These are phyloP conservation scores for Sphagnum tenellum DNA, from an alignment of 225 moss, liverwort and hornwort genomes.

Conservation along the genomic window DNA sequence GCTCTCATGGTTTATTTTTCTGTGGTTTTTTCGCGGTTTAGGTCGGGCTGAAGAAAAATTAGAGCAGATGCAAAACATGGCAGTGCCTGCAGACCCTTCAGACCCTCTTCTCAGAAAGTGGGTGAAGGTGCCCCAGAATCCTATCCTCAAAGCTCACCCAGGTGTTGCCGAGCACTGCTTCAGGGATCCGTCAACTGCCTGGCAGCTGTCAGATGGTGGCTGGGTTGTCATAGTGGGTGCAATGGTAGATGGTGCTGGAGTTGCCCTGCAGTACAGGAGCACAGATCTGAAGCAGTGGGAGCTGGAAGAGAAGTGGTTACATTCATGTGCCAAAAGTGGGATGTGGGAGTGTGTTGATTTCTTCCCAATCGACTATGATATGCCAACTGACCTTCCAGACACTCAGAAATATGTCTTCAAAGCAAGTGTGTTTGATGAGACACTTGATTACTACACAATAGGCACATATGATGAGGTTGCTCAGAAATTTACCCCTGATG, in stretches of 20 bases:
- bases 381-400: too few relatives aligned
- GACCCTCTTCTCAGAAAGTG: conserved; percentile 57
- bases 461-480: too few relatives aligned
- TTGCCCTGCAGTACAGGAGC: conserved; percentile 49
- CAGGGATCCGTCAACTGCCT: conserved; percentile 65
- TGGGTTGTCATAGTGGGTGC: conserved; percentile 48
- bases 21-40: background rate
- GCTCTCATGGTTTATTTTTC: background rate
- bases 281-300: conserved; percentile 47
- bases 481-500: too few relatives aligned
- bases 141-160: conserved; percentile 35
- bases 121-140: conserved; percentile 42
- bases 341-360: conserved; percentile 86
- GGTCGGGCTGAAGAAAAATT: conserved; percentile 7
- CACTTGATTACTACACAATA: too few relatives aligned
- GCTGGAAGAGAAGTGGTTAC: conserved; percentile 18
- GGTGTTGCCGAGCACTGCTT: conserved; percentile 31
- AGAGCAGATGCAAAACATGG: conserved; percentile 50
- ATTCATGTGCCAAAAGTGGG: conserved; percentile 25
- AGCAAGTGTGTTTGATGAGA: too few relatives aligned
- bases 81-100: conserved; percentile 36
- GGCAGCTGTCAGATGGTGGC: conserved; percentile 41
- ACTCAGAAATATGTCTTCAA: too few relatives aligned
- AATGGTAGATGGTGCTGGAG: conserved; percentile 25
- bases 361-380: background rate